Evolutionary conservation across 208 protist genomes (phyloP).

Genomic region (Leishmania amazonensis): DNA sequence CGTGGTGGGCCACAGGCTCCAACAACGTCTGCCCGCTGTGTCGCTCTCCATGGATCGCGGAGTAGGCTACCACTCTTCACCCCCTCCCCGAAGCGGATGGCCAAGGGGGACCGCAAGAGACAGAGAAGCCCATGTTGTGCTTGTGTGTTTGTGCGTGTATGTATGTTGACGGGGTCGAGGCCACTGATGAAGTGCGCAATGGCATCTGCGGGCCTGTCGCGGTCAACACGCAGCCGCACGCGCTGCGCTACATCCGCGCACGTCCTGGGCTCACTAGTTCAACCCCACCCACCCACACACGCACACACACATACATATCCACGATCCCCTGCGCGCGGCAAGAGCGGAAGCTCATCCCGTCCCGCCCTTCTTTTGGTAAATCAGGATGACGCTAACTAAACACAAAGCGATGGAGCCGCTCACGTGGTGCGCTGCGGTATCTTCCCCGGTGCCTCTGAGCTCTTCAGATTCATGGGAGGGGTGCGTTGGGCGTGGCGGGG

Average conservation of each 20-base stretch:
- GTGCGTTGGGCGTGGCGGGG: too few relatives aligned
- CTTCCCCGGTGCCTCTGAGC: background rate
- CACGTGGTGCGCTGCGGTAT: background rate
- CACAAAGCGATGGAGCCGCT: background rate
- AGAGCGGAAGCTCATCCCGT: background rate
- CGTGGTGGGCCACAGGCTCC: slow-evolving; percentile 89
- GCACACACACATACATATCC: too few relatives aligned
- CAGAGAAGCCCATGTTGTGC: background rate
- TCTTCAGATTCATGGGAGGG: background rate
- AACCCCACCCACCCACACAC: background rate
- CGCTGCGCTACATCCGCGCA: background rate
- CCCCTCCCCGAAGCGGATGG: background rate
- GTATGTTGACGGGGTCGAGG: background rate
- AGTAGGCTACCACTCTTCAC: slow-evolving; percentile 18
- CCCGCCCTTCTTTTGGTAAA: background rate
- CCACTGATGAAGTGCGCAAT: background rate
- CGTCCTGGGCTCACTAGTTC: background rate
- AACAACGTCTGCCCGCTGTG: slow-evolving; percentile 91
- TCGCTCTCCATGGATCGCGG: slow-evolving; percentile 81
- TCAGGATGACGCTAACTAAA: background rate
- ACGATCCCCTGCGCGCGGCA: too few relatives aligned
- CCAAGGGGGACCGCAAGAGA: background rate
- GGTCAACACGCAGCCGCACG: background rate
- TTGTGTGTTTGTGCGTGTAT: background rate
- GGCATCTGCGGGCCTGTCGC: background rate